Base-by-base conservation (phyloP, 2,329 filamentous ascomycete genomes). In the Fusarium keratoplasticum region DNA sequence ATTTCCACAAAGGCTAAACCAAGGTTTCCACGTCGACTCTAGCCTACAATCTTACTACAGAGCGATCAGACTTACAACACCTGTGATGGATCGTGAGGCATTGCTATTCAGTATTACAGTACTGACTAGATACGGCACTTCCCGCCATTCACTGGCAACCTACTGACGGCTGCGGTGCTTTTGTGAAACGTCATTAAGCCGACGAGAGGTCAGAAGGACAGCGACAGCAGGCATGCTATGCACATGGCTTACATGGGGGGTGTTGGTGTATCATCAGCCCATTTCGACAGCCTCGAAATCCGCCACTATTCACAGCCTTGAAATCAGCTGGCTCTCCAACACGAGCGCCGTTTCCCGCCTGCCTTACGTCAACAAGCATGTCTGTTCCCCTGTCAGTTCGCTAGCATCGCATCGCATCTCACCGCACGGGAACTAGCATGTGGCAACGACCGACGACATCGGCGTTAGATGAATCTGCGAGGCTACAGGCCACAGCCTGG, bases 201-300 rank as follows among this genome's bases (percentile, higher is more conserved):
- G 57, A 36, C 7, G 14, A n/a, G 47, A 52, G 25, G 35, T 55
- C 60, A 59, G 38, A 58, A 47, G 29, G 22, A 29, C 44, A 58
- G 40, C 47, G 22, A 66, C 38, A 36, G 16, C 36, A 42, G 27
- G 31, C 44, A 22, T 50, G 29, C 11, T 44, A 22, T 57, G 29
- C 14, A 40, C 22, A 61, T 22, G 47, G 25, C 65, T 38, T 66
- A 47, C n/a, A 57, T 62, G 38, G 40, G 38, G 35, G 50, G 33
- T 58, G 44, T 67, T 58, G 40, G 33, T 36, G 57, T 55, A 44
- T 52, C 38, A 44, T 52, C 38, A 69, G 61, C 61, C 58, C 42
- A 36, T 27, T 66, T 38, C n/a, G 50, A 61, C 47, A 74, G 52
- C 58, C 64, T 72, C 52, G 36, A 52, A 20, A 31, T 35, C 57